phyloP scores from a whole-genome alignment of 139 green algal genomes.

The Trebouxia sp. region DNA sequence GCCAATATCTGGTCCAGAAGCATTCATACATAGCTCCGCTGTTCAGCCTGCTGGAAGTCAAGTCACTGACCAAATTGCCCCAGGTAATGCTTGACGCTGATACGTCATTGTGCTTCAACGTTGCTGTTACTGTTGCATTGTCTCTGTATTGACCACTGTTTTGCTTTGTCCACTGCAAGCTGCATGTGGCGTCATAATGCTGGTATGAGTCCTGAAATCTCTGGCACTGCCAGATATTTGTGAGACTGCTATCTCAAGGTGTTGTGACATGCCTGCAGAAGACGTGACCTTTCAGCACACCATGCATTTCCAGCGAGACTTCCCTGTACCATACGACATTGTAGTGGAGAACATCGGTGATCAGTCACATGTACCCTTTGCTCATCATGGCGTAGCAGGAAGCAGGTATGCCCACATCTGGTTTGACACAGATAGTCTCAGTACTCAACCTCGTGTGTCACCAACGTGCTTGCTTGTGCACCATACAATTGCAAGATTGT shows the following conservation, averaged over 20 bases:
- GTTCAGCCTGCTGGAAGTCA: neutral
- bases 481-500: too few relatives aligned
- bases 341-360: constrained; percentile 29
- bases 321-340: constrained; percentile 34
- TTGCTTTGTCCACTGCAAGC: too few relatives aligned
- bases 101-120: too few relatives aligned
- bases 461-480: too few relatives aligned
- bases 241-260: neutral
- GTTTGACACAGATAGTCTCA: neutral
- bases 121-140: too few relatives aligned
- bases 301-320: constrained; percentile 24
- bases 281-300: constrained; percentile 4
- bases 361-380: constrained; percentile 64
- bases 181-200: too few relatives aligned
- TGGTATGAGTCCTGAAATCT: too few relatives aligned
- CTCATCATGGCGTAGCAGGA: constrained; percentile 61
- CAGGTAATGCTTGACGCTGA: neutral
- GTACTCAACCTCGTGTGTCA: too few relatives aligned
- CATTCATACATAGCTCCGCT: constrained; percentile 31
- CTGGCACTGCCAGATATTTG: too few relatives aligned
- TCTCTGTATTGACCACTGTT: too few relatives aligned
- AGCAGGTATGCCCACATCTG: constrained; percentile 13
- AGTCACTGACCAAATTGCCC: neutral
- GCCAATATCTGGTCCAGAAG: constrained; percentile 14
- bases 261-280: constrained; percentile 7